Evolutionary conservation across 768 basidiomycete genomes (phyloP).

Genomic region (Tricholoma terreum): DNA sequence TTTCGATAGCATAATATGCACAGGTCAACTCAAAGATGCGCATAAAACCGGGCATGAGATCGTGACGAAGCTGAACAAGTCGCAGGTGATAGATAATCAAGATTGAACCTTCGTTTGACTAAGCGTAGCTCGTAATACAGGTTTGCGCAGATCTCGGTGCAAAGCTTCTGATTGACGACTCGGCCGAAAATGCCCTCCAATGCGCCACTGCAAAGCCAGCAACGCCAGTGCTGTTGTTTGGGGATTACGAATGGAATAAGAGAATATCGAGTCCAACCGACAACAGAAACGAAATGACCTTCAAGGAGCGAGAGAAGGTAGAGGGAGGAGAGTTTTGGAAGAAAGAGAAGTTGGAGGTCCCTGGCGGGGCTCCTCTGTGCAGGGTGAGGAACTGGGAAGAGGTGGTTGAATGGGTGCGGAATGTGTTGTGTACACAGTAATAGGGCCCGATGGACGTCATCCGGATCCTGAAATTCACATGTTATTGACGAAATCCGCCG

Average conservation of each 20-base stretch:
- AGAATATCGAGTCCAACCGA: slow-evolving; percentile 46
- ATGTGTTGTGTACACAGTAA: slow-evolving; percentile 5
- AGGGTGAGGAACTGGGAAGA: slow-evolving; percentile 65
- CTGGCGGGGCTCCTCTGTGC: slow-evolving; percentile 43
- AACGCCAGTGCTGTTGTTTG: slow-evolving; percentile 67
- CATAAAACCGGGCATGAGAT: slow-evolving; percentile 44
- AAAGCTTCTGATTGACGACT: slow-evolving; percentile 74
- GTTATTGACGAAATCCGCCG: no score
- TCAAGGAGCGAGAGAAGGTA: slow-evolving; percentile 44
- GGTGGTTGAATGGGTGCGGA: slow-evolving; percentile 47
- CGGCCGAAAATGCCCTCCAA: slow-evolving; percentile 70
- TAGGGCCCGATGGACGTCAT: no score
- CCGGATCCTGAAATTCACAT: no score
- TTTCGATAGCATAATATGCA: slow-evolving; percentile 66
- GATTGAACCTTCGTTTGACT: no score
- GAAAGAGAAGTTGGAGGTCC: slow-evolving; percentile 48
- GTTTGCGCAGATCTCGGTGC: slow-evolving; percentile 65
- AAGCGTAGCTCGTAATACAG: slow-evolving; percentile 26
- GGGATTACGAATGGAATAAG: slow-evolving; percentile 74
- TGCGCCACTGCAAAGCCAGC: slow-evolving; percentile 48
- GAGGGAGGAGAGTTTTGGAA: slow-evolving; percentile 56
- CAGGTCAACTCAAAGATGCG: slow-evolving; percentile 63
- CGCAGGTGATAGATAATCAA: slow-evolving; percentile 51
- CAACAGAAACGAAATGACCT: slow-evolving; percentile 50
- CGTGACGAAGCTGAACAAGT: slow-evolving; percentile 62